phyloP scores from a whole-genome alignment of 202 grass and related monocot genomes.

The Setaria viridis region DNA sequence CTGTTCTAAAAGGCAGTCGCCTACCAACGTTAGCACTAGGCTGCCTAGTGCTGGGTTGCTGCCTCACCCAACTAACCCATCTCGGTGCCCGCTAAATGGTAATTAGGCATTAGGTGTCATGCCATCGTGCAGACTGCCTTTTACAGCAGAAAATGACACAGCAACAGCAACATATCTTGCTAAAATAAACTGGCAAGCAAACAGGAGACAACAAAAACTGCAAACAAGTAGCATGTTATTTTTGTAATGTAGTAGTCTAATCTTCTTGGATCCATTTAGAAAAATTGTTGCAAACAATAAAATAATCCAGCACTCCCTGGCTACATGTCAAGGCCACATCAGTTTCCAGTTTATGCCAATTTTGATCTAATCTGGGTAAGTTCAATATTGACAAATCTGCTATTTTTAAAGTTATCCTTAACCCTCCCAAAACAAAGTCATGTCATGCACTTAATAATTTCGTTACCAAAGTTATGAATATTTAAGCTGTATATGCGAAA shows the following conservation, averaged over 20 bases:
- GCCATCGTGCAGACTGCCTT: background rate
- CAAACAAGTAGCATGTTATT: background rate
- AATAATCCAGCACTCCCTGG: background rate
- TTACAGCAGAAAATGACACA: background rate
- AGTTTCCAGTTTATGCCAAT: background rate
- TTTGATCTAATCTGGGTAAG: background rate
- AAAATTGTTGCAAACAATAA: background rate
- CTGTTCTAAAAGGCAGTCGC: background rate
- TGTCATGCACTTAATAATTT: background rate
- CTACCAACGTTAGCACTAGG: background rate
- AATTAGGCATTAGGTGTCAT: background rate
- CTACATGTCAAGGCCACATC: background rate
- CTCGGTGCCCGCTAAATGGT: background rate
- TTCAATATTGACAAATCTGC: background rate
- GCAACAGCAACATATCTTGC: background rate
- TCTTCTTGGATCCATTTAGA: background rate
- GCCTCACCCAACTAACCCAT: background rate
- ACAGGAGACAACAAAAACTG: background rate
- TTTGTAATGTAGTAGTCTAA: background rate
- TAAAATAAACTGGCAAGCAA: background rate
- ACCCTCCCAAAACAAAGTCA: background rate
- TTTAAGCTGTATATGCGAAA: background rate
- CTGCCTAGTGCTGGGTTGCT: background rate
- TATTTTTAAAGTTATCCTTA: background rate
- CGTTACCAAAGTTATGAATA: background rate